Evolutionary conservation across 129 eudicot genomes (phyloP).

Genomic region (Lactuca saligna): DNA sequence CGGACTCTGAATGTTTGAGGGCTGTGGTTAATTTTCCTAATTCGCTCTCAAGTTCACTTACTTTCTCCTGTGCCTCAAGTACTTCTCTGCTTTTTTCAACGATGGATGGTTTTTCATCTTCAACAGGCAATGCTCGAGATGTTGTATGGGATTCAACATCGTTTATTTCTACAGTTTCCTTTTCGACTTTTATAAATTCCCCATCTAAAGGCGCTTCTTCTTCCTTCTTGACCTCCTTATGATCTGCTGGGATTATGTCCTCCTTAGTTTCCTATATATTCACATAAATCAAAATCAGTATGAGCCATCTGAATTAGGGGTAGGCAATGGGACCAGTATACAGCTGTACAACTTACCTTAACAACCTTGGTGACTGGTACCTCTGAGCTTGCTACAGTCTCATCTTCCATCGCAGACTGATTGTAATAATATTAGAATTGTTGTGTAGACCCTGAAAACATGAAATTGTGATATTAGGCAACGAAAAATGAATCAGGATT

Average conservation of each 20-base stretch:
- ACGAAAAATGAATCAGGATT: conserved; percentile 3
- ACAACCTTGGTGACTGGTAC: conserved; percentile 52
- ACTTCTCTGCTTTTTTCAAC: conserved; percentile 63
- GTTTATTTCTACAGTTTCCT: conserved; percentile 47
- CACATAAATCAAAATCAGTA: conserved; percentile 1
- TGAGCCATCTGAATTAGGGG: not conserved
- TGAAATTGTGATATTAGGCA: conserved; percentile 13
- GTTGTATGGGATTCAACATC: conserved; percentile 35
- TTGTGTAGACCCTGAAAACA: conserved; percentile 18
- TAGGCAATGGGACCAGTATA: not conserved
- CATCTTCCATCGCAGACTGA: conserved; percentile 54
- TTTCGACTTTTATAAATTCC: conserved; percentile 90
- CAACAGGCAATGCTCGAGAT: conserved; percentile 31
- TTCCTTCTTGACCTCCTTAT: conserved; percentile 52
- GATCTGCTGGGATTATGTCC: conserved; percentile 18
- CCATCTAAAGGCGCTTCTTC: conserved; percentile 75
- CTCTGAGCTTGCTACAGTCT: conserved; percentile 45
- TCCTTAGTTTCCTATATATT: conserved; percentile 33
- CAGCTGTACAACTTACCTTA: conserved; percentile 39
- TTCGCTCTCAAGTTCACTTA: conserved; percentile 71
- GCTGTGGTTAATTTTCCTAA: conserved; percentile 50
- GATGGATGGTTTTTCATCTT: conserved; percentile 35
- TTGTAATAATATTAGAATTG: conserved; percentile 6
- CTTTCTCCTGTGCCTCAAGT: conserved; percentile 72
- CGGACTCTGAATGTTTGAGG: conserved; percentile 69